Percentiles rank a stretch among this genome's conserved stretches.
These are phyloP conservation scores for Zoysia japonica DNA, from an alignment of 176 grass and related monocot species.

Conservation along the genomic window DNA sequence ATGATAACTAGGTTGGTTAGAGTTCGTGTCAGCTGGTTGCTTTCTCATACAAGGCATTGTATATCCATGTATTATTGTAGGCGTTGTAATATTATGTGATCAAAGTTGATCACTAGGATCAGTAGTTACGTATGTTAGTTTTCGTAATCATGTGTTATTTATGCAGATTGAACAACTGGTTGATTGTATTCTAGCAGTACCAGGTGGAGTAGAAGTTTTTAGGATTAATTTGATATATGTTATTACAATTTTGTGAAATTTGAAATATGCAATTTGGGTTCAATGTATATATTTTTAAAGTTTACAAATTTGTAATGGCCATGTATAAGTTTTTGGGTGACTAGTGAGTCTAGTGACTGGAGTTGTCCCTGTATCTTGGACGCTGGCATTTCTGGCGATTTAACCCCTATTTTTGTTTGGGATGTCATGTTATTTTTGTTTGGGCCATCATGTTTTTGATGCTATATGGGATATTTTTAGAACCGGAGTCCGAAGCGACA, in stretches of 20 bases:
- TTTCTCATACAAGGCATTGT: background rate
- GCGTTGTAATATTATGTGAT: background rate
- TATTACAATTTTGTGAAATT: too few relatives aligned
- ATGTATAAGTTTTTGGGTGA: background rate
- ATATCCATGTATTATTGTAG: conserved; percentile 44
- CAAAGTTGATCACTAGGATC: conserved; percentile 21
- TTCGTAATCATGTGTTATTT: conserved; percentile 2
- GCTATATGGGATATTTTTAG: background rate
- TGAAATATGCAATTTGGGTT: too few relatives aligned
- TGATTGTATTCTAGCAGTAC: conserved; percentile 25
- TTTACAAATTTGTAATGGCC: too few relatives aligned
- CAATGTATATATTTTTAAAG: too few relatives aligned
- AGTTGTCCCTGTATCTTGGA: conserved; percentile 11
- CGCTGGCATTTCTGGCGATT: background rate
- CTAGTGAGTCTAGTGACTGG: background rate
- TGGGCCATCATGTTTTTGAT: background rate
- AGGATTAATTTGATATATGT: too few relatives aligned
- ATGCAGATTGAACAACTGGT: conserved; percentile 21
- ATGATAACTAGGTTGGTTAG: conserved; percentile 46
- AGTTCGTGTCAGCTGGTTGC: too few relatives aligned
- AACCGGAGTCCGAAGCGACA: too few relatives aligned
- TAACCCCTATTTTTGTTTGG: conserved; percentile 13
- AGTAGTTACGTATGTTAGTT: background rate
- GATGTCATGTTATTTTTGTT: background rate
- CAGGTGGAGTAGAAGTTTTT: background rate